Evolutionary conservation across 2,329 filamentous ascomycete species (phyloP), one percentile per base, ranked within the genome.

Genomic region (Simplicillium aogashimaense): DNA sequence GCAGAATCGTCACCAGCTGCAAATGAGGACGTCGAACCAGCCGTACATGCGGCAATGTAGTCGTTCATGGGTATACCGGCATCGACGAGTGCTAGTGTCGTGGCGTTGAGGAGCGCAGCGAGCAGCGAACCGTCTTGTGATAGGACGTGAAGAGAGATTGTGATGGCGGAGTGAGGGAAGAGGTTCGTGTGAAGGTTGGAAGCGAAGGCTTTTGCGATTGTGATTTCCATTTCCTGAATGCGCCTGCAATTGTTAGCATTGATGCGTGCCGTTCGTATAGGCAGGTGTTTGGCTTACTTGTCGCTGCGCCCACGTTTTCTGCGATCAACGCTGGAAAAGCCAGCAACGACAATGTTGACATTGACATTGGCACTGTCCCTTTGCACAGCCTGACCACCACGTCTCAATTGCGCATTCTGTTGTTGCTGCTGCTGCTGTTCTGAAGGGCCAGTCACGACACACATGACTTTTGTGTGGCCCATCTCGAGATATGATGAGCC

Each of bases 381-480:
- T 63, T 42, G 72, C 61, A 25, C 63, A 57, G 43, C 67, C 60
- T 50, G 73, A 63, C 37, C 74, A 25, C 50, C 57, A 1, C 57
- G 34, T 11, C 38, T 25, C n/a, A 11, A 10, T 18, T 39, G 50
- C 39, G 52, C 40, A n/a, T 40, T 37, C 29, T 44, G 41, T 25
- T 25, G 20, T 20, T 42, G 51, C 25, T 57, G 55, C 45, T 52
- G 50, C 45, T 63, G 62, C 39, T 65, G 64, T 63, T 98, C 92
- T 30, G 76, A 78, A 0, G 92, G 92, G 0, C 92, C 92, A 2
- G 81, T 79, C 36, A 98, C 81, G 17, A 89, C 87, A 64, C 90
- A 95, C 64, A 97, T 86, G 51, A 98, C 83, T 58, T 95, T 92
- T 16, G 92, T 98, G 65, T 97, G 94, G 53, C 92, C 92, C 82